Conservation (phyloP, 345 rosid genomes). For the Dovyalis caffra region DNA sequence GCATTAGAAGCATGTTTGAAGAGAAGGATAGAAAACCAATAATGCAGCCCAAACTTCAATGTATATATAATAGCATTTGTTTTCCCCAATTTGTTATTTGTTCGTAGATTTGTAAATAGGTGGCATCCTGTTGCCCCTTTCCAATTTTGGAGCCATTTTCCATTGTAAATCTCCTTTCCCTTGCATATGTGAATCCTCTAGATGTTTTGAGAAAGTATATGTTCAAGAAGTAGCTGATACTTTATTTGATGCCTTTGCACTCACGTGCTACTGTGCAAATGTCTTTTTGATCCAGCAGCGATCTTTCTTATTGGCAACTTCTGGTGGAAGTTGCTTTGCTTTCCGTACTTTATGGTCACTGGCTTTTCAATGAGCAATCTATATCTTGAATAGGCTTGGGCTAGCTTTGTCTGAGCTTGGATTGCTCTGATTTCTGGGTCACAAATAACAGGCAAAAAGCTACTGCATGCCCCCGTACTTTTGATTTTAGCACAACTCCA, state of each 20-base stretch:
- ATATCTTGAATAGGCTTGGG: too few relatives aligned
- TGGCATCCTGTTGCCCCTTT: conserved; percentile 22
- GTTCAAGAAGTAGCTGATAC: neutral
- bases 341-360: neutral
- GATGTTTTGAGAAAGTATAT: neutral
- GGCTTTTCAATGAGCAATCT: too few relatives aligned
- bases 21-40: neutral
- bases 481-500: too few relatives aligned
- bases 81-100: conserved; percentile 19
- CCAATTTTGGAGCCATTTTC: conserved; percentile 26
- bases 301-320: neutral
- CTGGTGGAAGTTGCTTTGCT: neutral
- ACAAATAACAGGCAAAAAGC: too few relatives aligned
- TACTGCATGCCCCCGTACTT: too few relatives aligned
- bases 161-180: conserved; percentile 25
- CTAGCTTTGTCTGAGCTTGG: too few relatives aligned
- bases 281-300: too few relatives aligned
- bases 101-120: conserved; percentile 19
- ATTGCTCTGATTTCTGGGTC: too few relatives aligned
- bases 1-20: conserved; percentile 18
- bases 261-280: neutral
- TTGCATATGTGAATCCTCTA: neutral
- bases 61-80: conserved; percentile 14
- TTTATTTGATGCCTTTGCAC: neutral
- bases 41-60: neutral